Evolutionary conservation across 495 filamentous ascomycete species (phyloP).

Genomic region (Tuber aestivum): DNA sequence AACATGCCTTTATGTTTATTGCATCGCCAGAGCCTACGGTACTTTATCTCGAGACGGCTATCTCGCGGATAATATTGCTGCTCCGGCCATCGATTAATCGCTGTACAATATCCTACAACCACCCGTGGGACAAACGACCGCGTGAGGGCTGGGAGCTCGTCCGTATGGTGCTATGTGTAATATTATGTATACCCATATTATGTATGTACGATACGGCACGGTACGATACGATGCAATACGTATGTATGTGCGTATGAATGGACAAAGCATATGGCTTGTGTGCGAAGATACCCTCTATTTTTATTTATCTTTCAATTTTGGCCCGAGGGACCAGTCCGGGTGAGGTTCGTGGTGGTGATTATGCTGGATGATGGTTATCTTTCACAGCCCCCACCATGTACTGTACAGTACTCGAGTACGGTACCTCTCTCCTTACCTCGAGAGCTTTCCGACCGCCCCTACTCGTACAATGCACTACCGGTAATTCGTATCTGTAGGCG

Average conservation of each 20-base stretch:
- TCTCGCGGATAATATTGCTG: not conserved
- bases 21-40: constrained; percentile 3
- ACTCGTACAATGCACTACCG: not conserved
- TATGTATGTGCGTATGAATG: not conserved
- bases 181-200: not conserved
- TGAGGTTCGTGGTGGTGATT: not conserved
- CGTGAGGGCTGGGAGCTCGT: not conserved
- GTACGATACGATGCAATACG: not conserved
- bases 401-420: no score
- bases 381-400: not conserved
- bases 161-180: not conserved
- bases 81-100: not conserved
- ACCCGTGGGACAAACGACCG: not conserved
- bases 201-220: not conserved
- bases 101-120: not conserved
- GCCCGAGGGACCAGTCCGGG: not conserved
- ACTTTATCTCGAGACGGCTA: constrained; percentile 3
- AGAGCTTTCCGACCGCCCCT: not conserved
- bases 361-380: not conserved
- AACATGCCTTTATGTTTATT: not conserved
- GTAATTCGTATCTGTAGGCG: not conserved
- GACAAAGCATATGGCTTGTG: not conserved
- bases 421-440: not conserved
- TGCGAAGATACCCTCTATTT: not conserved
- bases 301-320: not conserved